Percentiles rank a stretch among this genome's conserved stretches.
Evolutionary conservation across 192 early-diverging fungal species (phyloP).

Genomic region (Thamnidium elegans): DNA sequence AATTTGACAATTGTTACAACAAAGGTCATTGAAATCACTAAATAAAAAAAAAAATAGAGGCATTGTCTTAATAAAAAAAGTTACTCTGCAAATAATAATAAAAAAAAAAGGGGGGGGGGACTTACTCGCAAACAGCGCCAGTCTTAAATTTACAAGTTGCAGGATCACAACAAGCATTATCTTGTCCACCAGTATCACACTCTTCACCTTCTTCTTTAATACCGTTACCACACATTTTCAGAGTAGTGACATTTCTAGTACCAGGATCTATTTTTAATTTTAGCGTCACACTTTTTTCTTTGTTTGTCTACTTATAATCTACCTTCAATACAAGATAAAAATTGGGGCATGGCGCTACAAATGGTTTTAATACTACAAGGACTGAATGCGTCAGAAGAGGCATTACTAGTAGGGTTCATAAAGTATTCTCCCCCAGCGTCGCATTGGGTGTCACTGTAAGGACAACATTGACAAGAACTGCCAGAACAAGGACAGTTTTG

Average conservation of each 20-base stretch:
- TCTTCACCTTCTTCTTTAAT: conserved; percentile 87
- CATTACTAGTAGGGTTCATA: conserved; percentile 76
- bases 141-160: conserved; percentile 78
- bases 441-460: conserved; percentile 63
- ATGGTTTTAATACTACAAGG: conserved; percentile 61
- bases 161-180: conserved; percentile 82
- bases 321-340: conserved; percentile 33
- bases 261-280: conserved; percentile 32
- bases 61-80: too few relatives aligned
- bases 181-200: conserved; percentile 83
- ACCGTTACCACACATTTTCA: conserved; percentile 94
- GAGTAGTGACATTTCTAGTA: conserved; percentile 30
- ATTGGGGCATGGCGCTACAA: conserved; percentile 35
- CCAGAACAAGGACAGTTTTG: conserved; percentile 58
- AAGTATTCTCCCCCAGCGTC: conserved; percentile 63
- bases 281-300: not conserved
- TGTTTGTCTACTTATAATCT: not conserved
- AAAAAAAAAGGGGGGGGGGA: too few relatives aligned
- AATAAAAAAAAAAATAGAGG: not conserved
- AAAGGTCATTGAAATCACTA: conserved; percentile 80
- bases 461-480: conserved; percentile 58
- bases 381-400: conserved; percentile 61
- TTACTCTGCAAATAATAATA: too few relatives aligned
- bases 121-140: conserved; percentile 70
- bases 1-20: conserved; percentile 76